Evolutionary conservation across 768 basidiomycete genomes (phyloP), one percentile per base, ranked within the genome.

Genomic region (Pholiota conissans): DNA sequence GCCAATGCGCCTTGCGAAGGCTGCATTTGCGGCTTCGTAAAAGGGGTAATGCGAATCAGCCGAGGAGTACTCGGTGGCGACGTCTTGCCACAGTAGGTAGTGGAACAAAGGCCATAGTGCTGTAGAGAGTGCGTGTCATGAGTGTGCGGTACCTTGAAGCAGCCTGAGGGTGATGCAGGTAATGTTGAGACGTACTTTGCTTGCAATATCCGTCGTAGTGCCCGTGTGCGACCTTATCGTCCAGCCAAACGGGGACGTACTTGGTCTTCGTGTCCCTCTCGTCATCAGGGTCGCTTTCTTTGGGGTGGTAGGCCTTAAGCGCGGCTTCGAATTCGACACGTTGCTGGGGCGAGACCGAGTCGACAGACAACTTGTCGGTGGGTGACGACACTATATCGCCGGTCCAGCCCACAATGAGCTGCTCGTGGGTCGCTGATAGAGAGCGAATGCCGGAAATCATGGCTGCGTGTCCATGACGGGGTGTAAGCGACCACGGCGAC

Each of bases 161-260:
- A 39, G 16, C 9, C n/a, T 8, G 37, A 16, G 20, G 22, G 40
- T 5, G 9, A 11, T 22, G 10, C 4, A 24, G 42, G 1, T 0
- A 42, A 10, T n/a, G 16, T 26, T n/a, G 13, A 16, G 10, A 58
- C 39, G 39, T 84, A 95, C 94, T 96, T 67, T 90, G 88, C 73
- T 99, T 99, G 83, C 95, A 98, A 71, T 97, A 98, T 0, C 95
- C 95, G 63, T 98, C 95, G 69, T 98, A 97, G 70, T 97, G 95
- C 0, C 89, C 93, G 65, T 94, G 91, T 20, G 93, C 94, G 35
- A 94, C 84, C 69, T 89, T 84, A 65, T 93, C 91, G 64, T 91
- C 88, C 32, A 95, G 78, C 91, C 92, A 97, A 11, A 99, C 91
- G 4, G 96, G 95, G 6, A 91, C 84, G 63, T 93, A 97, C 13